A percentile compares a stretch with the other conserved stretches of the same genome.
phyloP scores from a whole-genome alignment of 495 filamentous ascomycete species.

The Aeminium ludgeri region DNA sequence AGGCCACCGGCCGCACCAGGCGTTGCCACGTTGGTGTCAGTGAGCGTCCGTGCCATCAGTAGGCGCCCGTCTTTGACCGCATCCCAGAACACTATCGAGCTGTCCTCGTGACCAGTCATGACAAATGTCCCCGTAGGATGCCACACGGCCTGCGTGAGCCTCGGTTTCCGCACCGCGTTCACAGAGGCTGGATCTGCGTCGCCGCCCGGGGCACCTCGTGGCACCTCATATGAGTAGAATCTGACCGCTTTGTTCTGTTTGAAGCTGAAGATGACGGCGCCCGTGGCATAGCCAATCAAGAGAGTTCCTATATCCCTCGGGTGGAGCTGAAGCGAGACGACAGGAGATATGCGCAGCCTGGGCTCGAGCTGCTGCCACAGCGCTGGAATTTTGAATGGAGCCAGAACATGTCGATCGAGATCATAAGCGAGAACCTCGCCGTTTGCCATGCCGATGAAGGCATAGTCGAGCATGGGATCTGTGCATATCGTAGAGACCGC shows the following conservation, averaged over 20 bases:
- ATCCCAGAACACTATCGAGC: constrained; percentile 86
- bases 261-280: constrained; percentile 79
- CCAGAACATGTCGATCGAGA: constrained; percentile 59
- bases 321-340: constrained; percentile 68
- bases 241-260: constrained; percentile 65
- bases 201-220: constrained; percentile 73
- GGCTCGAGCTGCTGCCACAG: constrained; percentile 57
- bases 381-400: constrained; percentile 66
- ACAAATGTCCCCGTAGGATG: constrained; percentile 91
- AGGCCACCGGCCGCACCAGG: constrained; percentile 32
- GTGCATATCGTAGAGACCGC: constrained; percentile 52
- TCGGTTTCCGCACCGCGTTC: constrained; percentile 43
- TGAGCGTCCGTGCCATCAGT: constrained; percentile 64
- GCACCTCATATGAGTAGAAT: constrained; percentile 69
- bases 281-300: constrained; percentile 71
- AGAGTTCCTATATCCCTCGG: constrained; percentile 87
- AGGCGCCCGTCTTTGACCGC: constrained; percentile 65
- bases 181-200: constrained; percentile 40
- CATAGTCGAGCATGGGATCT: constrained; percentile 84
- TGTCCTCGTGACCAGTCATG: constrained; percentile 74
- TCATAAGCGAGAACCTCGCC: constrained; percentile 80
- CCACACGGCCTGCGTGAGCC: constrained; percentile 67
- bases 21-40: constrained; percentile 51
- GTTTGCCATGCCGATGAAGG: constrained; percentile 37
- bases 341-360: constrained; percentile 36